phyloP scores from a whole-genome alignment of 2,329 filamentous ascomycete species.

The Apiospora malaysiana region DNA sequence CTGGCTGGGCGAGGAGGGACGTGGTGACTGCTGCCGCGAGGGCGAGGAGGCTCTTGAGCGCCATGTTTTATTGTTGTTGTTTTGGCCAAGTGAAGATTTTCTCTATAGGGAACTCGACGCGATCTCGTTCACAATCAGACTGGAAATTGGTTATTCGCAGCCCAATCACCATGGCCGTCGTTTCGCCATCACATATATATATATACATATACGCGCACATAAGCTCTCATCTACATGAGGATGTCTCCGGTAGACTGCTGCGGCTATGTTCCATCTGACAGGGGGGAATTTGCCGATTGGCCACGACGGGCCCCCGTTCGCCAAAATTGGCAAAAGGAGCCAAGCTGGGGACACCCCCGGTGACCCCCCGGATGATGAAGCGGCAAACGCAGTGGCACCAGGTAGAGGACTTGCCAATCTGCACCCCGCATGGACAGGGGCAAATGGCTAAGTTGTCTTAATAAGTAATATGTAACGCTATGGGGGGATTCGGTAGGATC shows the following conservation, averaged over 20 bases:
- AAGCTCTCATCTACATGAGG: background rate
- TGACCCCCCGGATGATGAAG: background rate
- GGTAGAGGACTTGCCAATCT: background rate
- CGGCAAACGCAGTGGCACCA: background rate
- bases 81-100: too few species aligned
- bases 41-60: background rate
- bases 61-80: too few species aligned
- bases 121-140: background rate
- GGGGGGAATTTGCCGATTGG: constrained; percentile 7
- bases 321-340: constrained; percentile 4
- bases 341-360: background rate
- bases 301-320: background rate
- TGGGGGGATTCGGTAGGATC: background rate
- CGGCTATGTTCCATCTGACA: background rate
- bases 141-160: too few species aligned
- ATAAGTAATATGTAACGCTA: background rate
- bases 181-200: constrained; percentile 4
- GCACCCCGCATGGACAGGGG: constrained; percentile 5
- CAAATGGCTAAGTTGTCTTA: background rate
- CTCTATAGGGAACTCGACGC: too few species aligned
- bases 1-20: background rate
- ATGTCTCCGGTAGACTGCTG: background rate
- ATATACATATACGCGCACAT: background rate
- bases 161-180: background rate
- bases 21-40: background rate